Evolutionary conservation across 164 flowering plant genomes (phyloP).

Genomic region (Magnolia sinica): DNA sequence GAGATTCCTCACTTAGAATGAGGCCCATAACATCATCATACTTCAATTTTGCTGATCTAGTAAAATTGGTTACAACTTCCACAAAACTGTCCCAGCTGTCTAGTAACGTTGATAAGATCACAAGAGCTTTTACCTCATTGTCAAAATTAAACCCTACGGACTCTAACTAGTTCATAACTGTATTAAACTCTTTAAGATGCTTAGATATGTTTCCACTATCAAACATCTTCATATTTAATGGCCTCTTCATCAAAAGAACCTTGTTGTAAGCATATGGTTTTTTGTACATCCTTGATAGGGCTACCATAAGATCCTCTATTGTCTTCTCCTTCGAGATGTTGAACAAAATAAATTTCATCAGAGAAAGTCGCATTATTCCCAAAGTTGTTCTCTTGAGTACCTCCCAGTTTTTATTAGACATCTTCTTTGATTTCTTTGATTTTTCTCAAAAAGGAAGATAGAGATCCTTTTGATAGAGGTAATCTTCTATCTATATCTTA

Average conservation of each 20-base stretch:
- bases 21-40: neutral
- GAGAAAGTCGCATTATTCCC: neutral
- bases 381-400: neutral
- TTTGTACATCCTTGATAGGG: neutral
- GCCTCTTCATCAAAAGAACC: constrained; percentile 1
- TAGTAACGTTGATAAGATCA: neutral
- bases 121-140: neutral
- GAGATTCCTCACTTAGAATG: constrained; percentile 6
- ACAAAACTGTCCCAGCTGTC: constrained; percentile 6
- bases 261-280: neutral
- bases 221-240: neutral
- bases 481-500: no score
- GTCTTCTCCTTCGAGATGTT: neutral
- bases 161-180: neutral
- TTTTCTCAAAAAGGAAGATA: no score
- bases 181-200: neutral
- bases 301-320: neutral
- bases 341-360: neutral
- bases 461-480: no score
- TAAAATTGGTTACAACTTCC: neutral
- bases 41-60: neutral
- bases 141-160: neutral
- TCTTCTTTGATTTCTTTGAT: no score
- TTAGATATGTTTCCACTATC: neutral
- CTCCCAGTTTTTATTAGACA: neutral